These are phyloP conservation scores for Emmonsiellopsis sp. DNA, from an alignment of 2,329 filamentous ascomycete genomes.

Conservation along the genomic window DNA sequence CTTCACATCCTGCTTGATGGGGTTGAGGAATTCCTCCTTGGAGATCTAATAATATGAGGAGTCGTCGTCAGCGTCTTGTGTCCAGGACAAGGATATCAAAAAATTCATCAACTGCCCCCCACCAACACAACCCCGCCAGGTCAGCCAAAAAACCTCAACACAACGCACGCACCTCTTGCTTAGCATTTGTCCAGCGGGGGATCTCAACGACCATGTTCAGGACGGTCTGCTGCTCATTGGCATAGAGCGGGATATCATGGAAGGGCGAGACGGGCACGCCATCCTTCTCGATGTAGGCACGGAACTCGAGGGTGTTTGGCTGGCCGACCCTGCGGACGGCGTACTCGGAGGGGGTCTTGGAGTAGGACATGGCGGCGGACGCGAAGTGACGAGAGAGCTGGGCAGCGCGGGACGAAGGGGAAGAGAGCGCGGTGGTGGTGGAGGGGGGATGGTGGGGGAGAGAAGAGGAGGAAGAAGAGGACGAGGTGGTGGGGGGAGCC, in stretches of 20 bases:
- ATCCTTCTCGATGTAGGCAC: constrained; percentile 97
- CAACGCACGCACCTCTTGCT: constrained; percentile 72
- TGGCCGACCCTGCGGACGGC: constrained; percentile 77
- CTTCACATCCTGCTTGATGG: constrained; percentile 99
- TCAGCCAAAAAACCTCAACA: neutral
- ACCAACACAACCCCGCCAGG: neutral
- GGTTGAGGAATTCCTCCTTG: constrained; percentile 97
- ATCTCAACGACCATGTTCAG: constrained; percentile 99
- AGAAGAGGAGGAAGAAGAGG: constrained; percentile 16
- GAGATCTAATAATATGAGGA: constrained; percentile 61
- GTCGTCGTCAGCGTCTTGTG: neutral
- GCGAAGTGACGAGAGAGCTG: constrained; percentile 42
- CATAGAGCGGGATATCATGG: constrained; percentile 97
- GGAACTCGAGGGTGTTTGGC: constrained; percentile 91
- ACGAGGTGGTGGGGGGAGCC: constrained; percentile 33
- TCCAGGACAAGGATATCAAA: neutral
- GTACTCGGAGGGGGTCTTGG: constrained; percentile 58
- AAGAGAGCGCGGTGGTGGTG: neutral
- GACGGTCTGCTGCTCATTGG: constrained; percentile 89
- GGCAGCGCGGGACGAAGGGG: constrained; percentile 26
- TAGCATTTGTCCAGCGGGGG: constrained; percentile 98
- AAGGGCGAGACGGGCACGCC: constrained; percentile 88
- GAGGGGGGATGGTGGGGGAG: constrained; percentile 11
- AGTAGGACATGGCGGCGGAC: constrained; percentile 27
- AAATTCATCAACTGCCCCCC: neutral